Evolutionary conservation across 176 grass and related monocot genomes (phyloP).

Genomic region (Chrysopogon serrulatus): DNA sequence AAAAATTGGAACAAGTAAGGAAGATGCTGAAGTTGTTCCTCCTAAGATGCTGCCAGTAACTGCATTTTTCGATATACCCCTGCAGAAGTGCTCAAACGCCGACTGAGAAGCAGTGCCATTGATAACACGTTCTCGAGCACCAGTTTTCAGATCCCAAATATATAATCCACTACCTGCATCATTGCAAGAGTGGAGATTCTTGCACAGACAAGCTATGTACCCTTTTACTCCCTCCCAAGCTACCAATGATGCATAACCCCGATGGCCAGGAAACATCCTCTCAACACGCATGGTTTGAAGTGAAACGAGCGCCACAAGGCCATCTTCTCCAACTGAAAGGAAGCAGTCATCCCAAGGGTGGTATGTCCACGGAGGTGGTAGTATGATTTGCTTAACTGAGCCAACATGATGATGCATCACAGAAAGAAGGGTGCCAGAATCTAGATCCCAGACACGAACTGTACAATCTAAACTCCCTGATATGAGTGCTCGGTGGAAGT

Average conservation of each 20-base stretch:
- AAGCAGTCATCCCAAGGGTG: slow-evolving; percentile 90
- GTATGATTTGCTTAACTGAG: slow-evolving; percentile 74
- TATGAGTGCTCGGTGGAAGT: slow-evolving; percentile 55
- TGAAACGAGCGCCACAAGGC: slow-evolving; percentile 81
- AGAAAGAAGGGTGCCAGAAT: slow-evolving; percentile 61
- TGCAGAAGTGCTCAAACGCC: slow-evolving; percentile 86
- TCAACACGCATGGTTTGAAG: slow-evolving; percentile 85
- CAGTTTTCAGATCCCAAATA: slow-evolving; percentile 95
- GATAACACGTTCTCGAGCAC: slow-evolving; percentile 71
- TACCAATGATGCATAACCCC: slow-evolving; percentile 69
- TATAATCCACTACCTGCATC: slow-evolving; percentile 63
- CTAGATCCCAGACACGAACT: slow-evolving; percentile 73
- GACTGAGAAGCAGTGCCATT: slow-evolving; percentile 72
- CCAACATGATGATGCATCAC: slow-evolving; percentile 86
- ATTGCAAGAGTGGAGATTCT: slow-evolving; percentile 54
- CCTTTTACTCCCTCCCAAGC: slow-evolving; percentile 93
- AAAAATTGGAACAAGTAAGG: slow-evolving; percentile 65
- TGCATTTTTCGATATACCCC: slow-evolving; percentile 73
- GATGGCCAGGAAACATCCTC: slow-evolving; percentile 94
- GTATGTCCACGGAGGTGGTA: slow-evolving; percentile 63
- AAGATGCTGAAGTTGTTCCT: slow-evolving; percentile 88
- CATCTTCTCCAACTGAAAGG: slow-evolving; percentile 86
- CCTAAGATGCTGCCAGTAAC: slow-evolving; percentile 82
- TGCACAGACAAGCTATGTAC: slow-evolving; percentile 89
- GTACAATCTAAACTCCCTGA: slow-evolving; percentile 84